Base-by-base conservation (phyloP, 148 eudicot genomes). In the Polygonum aviculare region DNA sequence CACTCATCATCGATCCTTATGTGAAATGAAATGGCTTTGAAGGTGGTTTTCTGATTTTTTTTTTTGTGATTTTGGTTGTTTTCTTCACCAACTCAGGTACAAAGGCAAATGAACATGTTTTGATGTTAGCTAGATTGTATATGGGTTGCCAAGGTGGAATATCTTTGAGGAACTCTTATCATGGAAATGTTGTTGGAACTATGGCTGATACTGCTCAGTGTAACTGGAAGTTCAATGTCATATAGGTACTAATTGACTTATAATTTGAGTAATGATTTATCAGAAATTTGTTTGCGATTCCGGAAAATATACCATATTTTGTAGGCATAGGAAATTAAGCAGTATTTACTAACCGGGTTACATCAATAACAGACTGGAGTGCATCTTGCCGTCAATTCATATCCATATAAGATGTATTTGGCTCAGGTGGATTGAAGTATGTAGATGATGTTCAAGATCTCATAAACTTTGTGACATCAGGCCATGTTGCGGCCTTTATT, bases 21-120 rank as follows among this genome's bases (percentile, higher is more conserved):
- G 41, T 67, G 44, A 67, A n/a, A n/a, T n/a, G n/a, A n/a, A 35
- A 67, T 31, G 50, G 69, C 7, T 45, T 7, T 54, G 62, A 71
- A 31, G 50, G 50, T 39, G 74, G 78, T n/a, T 72, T 76, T 69
- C n/a, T n/a, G n/a, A n/a, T n/a, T 38, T 48, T 78, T 26, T n/a
- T 39, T 40, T 19, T 12, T 67, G 41, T 36, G 40, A 5, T 45
- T 41, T 45, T 93, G 99, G 99, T 96, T 62, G 99, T 96, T 63
- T 93, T 90, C 81, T 96, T 96, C 65, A 96, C 99, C 15, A 96
- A 96, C 80, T 89, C 94, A 40, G 99, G 99, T 36, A 93, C 99
- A 1, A 98, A 96, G 82, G 99, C 99, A 51, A 96, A 96, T 82
- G 99, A 96, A 86, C 81, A 93, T 79, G 99, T 98, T 2, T 77